Base-by-base conservation (phyloP, 139 green algal species). In the Pseudopediastrum boryanum region DNA sequence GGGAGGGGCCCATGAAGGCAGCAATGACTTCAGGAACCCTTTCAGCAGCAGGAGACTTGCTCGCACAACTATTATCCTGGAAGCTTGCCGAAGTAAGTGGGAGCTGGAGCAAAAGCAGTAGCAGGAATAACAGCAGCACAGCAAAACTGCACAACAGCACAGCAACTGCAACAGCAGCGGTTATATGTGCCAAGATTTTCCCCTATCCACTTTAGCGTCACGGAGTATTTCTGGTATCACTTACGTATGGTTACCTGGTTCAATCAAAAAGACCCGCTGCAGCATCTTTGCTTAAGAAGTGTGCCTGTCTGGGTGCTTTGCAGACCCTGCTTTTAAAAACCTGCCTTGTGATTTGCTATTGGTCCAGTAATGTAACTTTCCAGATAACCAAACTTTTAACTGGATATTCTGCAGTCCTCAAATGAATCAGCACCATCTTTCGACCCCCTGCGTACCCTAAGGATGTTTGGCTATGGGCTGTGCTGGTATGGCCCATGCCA, bases 381-480 rank as follows among this genome's bases (percentile, higher is more conserved):
- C 16, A 21, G 48, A 35, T 7, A 25, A 21, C n/a, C 16, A 21
- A 21, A 52, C 6, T 4, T 25, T 0, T 51, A 23, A 9, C 12
- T 0, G 8, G 39, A 39, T 35, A 8, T 38, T 25, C 66, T 59
- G 69, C 69, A 84, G 54, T 80, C 42, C 6, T 6, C 23, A 27
- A 50, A 62, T 48, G 48, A 64, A 23, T 1, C 21, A 1, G 3
- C 59, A n/a, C 27, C 54, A 2, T 63, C 79, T 13, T 93, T 89
- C 31, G 88, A 94, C 52, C 61, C 77, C 0, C 5, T 67, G 3
- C 82, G 92, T 16, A 89, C 85, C 1, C 81, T 84, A 29, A 89
- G 92, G 58, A 96, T 97, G 92, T 83, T 86, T 70, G 85, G 71
- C 38, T 97, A 93, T 85, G 93, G 93, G 5, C 42, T 95, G 31